A percentile compares a stretch with the other conserved stretches of the same genome.
These are phyloP conservation scores for Colletotrichum sp. DNA, from an alignment of 2,329 filamentous ascomycete species.

Conservation along the genomic window DNA sequence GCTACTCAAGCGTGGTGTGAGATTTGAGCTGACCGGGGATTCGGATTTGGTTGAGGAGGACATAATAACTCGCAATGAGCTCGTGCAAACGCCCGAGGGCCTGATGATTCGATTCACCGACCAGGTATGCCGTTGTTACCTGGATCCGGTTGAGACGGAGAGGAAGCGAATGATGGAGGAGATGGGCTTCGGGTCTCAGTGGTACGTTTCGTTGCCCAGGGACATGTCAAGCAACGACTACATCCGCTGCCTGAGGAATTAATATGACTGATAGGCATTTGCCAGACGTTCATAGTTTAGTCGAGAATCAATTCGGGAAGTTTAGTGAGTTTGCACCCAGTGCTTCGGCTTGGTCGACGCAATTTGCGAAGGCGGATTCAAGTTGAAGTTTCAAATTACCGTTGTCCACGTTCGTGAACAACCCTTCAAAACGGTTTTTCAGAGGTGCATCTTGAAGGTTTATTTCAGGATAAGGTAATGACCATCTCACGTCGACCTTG, in stretches of 20 bases:
- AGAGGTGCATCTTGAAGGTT: accelerated
- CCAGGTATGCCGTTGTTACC: not conserved
- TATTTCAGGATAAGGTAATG: no score
- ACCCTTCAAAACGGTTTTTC: accelerated
- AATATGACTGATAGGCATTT: accelerated
- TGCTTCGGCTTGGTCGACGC: accelerated
- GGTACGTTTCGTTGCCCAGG: not conserved
- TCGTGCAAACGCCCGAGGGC: not conserved
- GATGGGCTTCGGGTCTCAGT: not conserved
- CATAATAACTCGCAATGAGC: not conserved
- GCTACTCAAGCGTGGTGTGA: not conserved
- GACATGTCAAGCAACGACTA: not conserved
- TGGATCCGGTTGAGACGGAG: not conserved
- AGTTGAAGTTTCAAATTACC: not conserved
- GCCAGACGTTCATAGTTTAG: not conserved
- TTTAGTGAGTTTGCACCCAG: accelerated
- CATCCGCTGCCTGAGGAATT: accelerated
- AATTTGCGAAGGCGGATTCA: not conserved
- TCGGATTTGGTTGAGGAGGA: accelerated
- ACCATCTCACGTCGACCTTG: not conserved
- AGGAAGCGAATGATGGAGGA: not conserved
- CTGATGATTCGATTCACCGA: not conserved
- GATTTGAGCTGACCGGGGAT: not conserved
- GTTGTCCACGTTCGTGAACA: not conserved
- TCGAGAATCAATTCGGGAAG: accelerated